Base-by-base conservation (phyloP, 805 yeast species). In the Candida broadrunensis region DNA sequence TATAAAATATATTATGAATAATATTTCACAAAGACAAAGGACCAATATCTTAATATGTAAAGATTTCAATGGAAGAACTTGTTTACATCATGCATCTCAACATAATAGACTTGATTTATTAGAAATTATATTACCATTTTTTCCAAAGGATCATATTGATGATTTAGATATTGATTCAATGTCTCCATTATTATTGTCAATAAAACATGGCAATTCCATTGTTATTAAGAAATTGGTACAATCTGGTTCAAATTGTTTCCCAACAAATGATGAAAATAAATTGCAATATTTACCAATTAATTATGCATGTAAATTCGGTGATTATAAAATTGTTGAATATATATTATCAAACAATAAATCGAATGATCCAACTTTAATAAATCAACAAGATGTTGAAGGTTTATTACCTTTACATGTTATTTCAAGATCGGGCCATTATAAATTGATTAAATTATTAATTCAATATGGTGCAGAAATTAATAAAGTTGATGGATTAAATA, bases 231-330 rank as follows among this genome's bases (percentile, higher is more conserved):
- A 53, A 37, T 58, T 70, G 31, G 57, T 67, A 11, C 52, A 59
- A 32, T 47, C 51, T 38, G 73, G 73, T 4, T 51, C 67, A 41
- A 63, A 59, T 39, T 60, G 67, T 32, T 63, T 52, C 36, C 73
- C 75, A 5, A 75, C 73, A 45, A 66, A 73, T 32, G 79, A 75
- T 39, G 69, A 65, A 32, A 60, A 68, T 13, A 75, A 71, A 44
- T 80, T 84, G 30, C 84, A 80, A 44, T 87, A 88, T 55, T 65
- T 83, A 36, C 88, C 91, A 0, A 72, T 93, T 35, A 88, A 87
- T 54, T 80, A 85, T 55, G 97, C 98, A 2, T 93, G 98, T 62
- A 83, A 85, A 53, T 77, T 78, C 45, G 97, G 97, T 12, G 81
- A 87, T 52, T 77, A 73, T 46, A 78, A 79, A 37, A 83, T 87